Evolutionary conservation across 495 filamentous ascomycete species (phyloP).

Genomic region (Saxispiralis lemnorum): DNA sequence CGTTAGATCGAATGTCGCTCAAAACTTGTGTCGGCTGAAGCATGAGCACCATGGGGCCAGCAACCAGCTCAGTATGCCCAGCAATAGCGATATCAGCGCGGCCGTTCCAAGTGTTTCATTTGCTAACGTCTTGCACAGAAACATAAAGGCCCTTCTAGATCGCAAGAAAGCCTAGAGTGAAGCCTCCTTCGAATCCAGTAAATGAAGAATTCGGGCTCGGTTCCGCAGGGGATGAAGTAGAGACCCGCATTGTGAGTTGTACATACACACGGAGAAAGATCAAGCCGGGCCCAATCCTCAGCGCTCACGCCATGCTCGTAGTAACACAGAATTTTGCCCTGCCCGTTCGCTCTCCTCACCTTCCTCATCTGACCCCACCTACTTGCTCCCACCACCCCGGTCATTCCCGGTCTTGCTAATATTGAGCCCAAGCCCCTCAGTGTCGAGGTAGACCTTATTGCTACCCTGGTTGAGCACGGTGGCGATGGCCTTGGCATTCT

Average conservation of each 20-base stretch:
- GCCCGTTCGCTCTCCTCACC: background rate
- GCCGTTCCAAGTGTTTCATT: too few relatives aligned
- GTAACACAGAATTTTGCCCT: background rate
- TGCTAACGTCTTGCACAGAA: too few relatives aligned
- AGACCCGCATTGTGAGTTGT: background rate
- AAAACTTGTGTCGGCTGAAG: too few relatives aligned
- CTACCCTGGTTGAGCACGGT: constrained; percentile 63
- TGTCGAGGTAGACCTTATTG: constrained; percentile 89
- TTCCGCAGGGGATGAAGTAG: background rate
- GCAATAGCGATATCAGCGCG: too few relatives aligned
- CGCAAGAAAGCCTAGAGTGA: too few relatives aligned
- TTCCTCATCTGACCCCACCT: background rate
- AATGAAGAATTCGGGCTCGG: too few relatives aligned
- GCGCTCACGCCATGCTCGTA: background rate
- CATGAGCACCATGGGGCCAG: too few relatives aligned
- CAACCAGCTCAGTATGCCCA: too few relatives aligned
- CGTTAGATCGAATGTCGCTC: too few relatives aligned
- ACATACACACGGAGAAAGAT: background rate
- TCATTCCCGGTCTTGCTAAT: constrained; percentile 40
- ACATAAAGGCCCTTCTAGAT: too few relatives aligned
- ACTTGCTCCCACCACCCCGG: constrained; percentile 4
- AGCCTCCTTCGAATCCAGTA: too few relatives aligned
- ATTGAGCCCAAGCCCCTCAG: constrained; percentile 77
- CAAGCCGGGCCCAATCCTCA: background rate
- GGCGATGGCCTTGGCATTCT: constrained; percentile 84